Percentiles rank a stretch among this genome's conserved stretches.
Conservation (phyloP, 768 basidiomycete genomes). For the Mycena leptocephala region DNA sequence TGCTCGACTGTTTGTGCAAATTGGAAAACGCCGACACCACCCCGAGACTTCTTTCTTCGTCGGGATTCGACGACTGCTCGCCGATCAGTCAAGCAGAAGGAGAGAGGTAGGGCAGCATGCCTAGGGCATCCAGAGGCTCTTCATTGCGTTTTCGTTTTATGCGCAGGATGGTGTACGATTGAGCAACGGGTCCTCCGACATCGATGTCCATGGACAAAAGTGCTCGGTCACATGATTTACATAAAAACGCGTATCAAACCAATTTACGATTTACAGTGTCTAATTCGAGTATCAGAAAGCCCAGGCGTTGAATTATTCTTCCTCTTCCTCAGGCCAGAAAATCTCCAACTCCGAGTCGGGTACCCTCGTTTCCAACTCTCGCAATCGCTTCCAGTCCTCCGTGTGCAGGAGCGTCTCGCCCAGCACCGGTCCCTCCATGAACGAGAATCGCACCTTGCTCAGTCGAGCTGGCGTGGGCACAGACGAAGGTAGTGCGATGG, state of each 20-base stretch:
- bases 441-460: neutral
- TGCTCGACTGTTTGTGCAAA: slow-evolving; percentile 87
- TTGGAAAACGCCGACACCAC: slow-evolving; percentile 77
- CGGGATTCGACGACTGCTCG: slow-evolving; percentile 76
- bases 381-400: slow-evolving; percentile 6
- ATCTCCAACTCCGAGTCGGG: neutral
- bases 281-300: too few species aligned
- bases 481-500: neutral
- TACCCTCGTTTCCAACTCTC: neutral
- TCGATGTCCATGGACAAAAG: slow-evolving; percentile 47
- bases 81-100: slow-evolving; percentile 30
- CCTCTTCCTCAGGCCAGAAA: neutral
- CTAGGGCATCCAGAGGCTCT: slow-evolving; percentile 87
- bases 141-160: slow-evolving; percentile 90
- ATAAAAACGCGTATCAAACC: neutral
- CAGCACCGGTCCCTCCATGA: neutral
- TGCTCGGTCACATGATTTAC: slow-evolving; percentile 5
- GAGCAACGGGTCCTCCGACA: slow-evolving; percentile 41
- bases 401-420: neutral
- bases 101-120: slow-evolving; percentile 55
- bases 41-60: slow-evolving; percentile 75
- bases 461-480: neutral
- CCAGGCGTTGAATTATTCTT: neutral
- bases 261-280: too few species aligned
- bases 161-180: slow-evolving; percentile 80